Evolutionary conservation across 129 eudicot species (phyloP), one percentile per base, ranked within the genome.

Genomic region (Scalesia atractyloides): DNA sequence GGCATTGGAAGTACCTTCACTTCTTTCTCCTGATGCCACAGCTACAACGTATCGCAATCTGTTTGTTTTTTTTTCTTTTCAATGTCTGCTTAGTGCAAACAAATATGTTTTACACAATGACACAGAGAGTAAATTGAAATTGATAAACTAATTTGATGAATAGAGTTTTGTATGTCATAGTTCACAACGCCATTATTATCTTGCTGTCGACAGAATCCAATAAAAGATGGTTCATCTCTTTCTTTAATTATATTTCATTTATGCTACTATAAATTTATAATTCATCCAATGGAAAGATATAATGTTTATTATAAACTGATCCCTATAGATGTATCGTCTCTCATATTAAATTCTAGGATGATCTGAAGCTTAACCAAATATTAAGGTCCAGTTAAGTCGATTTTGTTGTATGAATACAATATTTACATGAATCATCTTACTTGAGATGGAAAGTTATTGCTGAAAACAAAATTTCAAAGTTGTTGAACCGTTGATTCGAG

Each of bases 111-210:
- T 71, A 30, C 66, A 18, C 44, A 5, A 41, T 9, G 43, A 30
- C 0, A 30, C 5, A 30, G 33, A 26, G 33, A 26, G 33, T 26
- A 26, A 26, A 26, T 2, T 30, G 34, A 16, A 51, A 30, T 30
- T 30, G 5, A 30, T 30, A 26, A 36, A 19, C 10, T 51, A 59
- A 74, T 68, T 51, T 17, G 30, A 48, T 33, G 2, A 47, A 24
- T 49, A 22, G 12, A 24, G 34, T 18, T 47, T 65, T 71, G 37
- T 65, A n/a, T 74, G 17, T 77, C 83, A 82, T 92, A 89, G 97
- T 58, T 81, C 85, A 33, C 96, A 86, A 14, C 97, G 97, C 76
- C 99, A 95, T 72, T 90, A 88, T 72, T 95, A 95, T 79, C 96
- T 95, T 51, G 99, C 99, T 54, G 99, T 95, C 47, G 99, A 95